Base-by-base conservation (phyloP, 768 basidiomycete species). In the Psilocybe tampanensis region DNA sequence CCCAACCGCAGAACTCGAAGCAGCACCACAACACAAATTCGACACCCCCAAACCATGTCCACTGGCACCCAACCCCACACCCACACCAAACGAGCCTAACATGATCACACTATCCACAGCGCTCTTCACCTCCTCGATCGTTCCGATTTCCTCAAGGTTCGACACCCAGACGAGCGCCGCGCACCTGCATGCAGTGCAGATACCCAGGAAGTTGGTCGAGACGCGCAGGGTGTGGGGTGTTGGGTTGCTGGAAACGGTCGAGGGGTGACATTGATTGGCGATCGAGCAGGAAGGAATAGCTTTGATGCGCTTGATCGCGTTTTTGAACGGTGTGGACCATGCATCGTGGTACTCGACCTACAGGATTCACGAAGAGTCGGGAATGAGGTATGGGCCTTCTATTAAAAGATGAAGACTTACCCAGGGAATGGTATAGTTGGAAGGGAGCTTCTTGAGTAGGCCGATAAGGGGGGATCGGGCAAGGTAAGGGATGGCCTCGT, bases 401-500 rank as follows among this genome's bases (percentile, higher is more conserved):
- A n/a, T n/a, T n/a, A n/a, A n/a, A 44, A 21, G 18, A 32, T 0
- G 8, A 29, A 1, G 23, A 36, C 59, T 34, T 54, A 70, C 69
- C 69, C 69, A 71, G 8, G 68, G 64, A 3, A 66, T n/a, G 17
- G 69, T 29, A 21, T 69, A 55, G 17, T 60, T 32, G 7, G 44
- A 33, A 6, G 68, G 69, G 21, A 70, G 44, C n/a, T 63, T 23
- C 26, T 54, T 44, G 3, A 67, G 58, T 2, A 70, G 56, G 4
- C 54, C 52, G 1, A 54, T 41, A 9, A 66, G 54, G 1, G 69
- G 59, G 1, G 60, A 33, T 8, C 63, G 64, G 18, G 65, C 62
- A 12, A 66, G 58, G 42, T 62, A 61, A 13, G 64, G 61, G 3
- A 63, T 56, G 12, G 63, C 61, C 8, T 66, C 63, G 15, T 58